Evolutionary conservation across 306 rosid species (phyloP), one percentile per base, ranked within the genome.

Genomic region (Fragaria nilgerrensis): DNA sequence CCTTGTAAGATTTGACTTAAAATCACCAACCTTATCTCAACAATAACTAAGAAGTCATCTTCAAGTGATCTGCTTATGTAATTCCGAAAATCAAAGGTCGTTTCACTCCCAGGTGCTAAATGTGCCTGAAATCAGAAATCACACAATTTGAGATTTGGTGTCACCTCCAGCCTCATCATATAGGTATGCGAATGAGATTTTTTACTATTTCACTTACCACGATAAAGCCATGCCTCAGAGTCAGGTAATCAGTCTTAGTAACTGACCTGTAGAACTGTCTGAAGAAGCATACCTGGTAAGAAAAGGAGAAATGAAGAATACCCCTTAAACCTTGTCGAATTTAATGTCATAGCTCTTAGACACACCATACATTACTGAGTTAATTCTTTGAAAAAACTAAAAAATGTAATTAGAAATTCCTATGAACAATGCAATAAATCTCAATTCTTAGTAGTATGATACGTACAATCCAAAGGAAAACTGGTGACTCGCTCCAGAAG

Each of bases 201-300:
- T 15, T 11, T 63, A 41, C 44, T 29, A 44, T 73, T 62, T 32
- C n/a, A 77, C 92, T 81, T 70, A 94, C 98, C 84, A 13, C 77
- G 68, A 94, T 85, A 79, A 94, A 94, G 79, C 98, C 98, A 86
- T 90, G 97, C 22, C 97, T 87, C 34, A 94, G 73, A 23, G 93
- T 79, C 76, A 85, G 45, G 85, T 94, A 94, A 77, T 94, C 98
- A 81, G 80, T 89, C 84, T 82, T 92, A 10, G 83, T 79, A 49
- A 90, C 87, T n/a, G 97, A 90, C 71, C 84, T 85, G 65, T 66
- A 44, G 80, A 94, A 92, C 77, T 94, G 98, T 78, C 98, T 85
- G 86, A 92, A 90, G 88, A 94, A 94, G 77, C 96, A 85, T 72
- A 83, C 90, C 98, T 94, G 83, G 44, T 59, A 53, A 6, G 12